Conservation (phyloP, 1,139 yeast genomes). For the Saccharomyces pastorianus region DNA sequence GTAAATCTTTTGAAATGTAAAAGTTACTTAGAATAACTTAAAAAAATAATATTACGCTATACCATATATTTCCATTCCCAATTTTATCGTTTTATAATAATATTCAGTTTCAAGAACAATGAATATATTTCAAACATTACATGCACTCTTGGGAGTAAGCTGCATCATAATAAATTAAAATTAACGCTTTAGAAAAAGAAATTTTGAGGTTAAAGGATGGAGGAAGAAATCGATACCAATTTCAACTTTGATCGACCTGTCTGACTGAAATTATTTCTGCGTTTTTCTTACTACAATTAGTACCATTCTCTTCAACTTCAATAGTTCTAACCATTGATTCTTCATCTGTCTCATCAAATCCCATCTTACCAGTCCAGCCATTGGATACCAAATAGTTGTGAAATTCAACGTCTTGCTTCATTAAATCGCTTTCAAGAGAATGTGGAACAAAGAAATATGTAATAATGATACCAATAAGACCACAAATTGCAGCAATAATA, state of each 20-base stretch:
- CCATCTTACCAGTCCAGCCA: constrained; percentile 50
- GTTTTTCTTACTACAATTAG: not conserved
- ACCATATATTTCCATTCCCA: not conserved
- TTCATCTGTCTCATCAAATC: not conserved
- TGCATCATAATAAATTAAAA: not conserved
- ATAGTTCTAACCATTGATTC: not conserved
- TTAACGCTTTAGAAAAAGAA: not conserved
- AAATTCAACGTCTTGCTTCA: constrained; percentile 67
- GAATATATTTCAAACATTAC: not conserved
- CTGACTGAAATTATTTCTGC: not conserved
- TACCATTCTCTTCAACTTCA: not conserved
- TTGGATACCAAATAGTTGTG: constrained; percentile 45
- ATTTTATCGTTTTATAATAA: not conserved
- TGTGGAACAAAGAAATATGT: constrained; percentile 70
- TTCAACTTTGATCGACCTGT: not conserved
- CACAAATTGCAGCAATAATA: constrained; percentile 70
- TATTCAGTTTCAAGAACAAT: not conserved
- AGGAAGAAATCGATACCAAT: not conserved
- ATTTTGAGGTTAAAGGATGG: not conserved
- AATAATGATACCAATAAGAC: constrained; percentile 61
- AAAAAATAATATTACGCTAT: not conserved
- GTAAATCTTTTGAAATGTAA: not conserved
- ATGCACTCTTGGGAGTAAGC: not conserved
- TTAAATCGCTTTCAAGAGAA: constrained; percentile 75
- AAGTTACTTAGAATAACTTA: not conserved